Conservation (phyloP, 2,329 filamentous ascomycete species). For the Phoma sp. region DNA sequence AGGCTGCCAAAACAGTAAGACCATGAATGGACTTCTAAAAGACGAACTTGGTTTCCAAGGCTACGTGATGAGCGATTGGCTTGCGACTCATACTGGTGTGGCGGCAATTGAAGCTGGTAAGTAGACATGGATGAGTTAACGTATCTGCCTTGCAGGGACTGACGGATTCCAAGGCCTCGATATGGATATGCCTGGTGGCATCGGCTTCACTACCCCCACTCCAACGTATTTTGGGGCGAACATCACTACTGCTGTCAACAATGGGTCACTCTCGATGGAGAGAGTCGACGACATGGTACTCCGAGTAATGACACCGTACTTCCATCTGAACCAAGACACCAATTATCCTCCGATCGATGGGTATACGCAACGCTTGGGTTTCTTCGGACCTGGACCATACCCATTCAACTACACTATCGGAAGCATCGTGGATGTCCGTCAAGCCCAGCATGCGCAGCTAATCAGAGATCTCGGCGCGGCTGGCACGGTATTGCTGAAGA, state of each 20-base stretch:
- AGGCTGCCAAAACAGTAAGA: constrained; percentile 44
- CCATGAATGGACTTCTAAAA: constrained; percentile 58
- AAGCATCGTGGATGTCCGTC: constrained; percentile 47
- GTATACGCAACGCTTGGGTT: constrained; percentile 30
- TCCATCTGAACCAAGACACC: constrained; percentile 48
- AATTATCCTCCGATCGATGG: constrained; percentile 45
- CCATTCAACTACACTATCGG: constrained; percentile 42
- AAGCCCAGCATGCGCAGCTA: constrained; percentile 42
- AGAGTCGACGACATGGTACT: constrained; percentile 55
- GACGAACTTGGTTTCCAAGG: constrained; percentile 58
- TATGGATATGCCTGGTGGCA: constrained; percentile 53
- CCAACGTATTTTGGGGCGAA: constrained; percentile 47
- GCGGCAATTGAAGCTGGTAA: constrained; percentile 49
- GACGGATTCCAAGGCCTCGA: constrained; percentile 44
- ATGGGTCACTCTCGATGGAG: constrained; percentile 47
- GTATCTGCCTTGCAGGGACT: not conserved
- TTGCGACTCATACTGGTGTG: constrained; percentile 35
- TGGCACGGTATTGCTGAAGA: constrained; percentile 55
- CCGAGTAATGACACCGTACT: constrained; percentile 55
- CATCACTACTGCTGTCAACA: constrained; percentile 45
- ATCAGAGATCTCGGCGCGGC: constrained; percentile 51
- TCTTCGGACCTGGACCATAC: constrained; percentile 24
- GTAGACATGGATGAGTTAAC: not conserved
- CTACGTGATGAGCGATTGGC: constrained; percentile 55
- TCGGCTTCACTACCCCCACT: constrained; percentile 20